Evolutionary conservation across 768 basidiomycete species (phyloP).

Genomic region (Tephrocybe sp.): DNA sequence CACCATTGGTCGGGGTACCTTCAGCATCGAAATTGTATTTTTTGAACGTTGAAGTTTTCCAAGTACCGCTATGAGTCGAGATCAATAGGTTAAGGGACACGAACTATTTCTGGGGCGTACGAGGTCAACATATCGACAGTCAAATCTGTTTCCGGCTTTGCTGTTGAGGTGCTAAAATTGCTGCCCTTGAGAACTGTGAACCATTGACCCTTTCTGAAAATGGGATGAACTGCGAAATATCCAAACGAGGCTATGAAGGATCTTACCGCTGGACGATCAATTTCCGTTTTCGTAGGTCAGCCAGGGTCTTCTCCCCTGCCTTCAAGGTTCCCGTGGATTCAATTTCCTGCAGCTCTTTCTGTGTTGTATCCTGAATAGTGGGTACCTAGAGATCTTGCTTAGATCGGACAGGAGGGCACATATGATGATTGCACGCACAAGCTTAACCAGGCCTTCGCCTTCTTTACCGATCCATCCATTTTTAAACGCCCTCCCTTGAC

Average conservation of each 20-base stretch:
- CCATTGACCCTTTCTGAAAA: slow-evolving; percentile 87
- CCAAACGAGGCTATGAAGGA: not conserved
- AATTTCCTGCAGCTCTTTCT: slow-evolving; percentile 71
- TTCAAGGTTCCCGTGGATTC: slow-evolving; percentile 67
- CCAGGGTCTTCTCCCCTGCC: slow-evolving; percentile 76
- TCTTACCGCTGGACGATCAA: slow-evolving; percentile 76
- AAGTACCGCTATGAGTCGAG: slow-evolving; percentile 64
- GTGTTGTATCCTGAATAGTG: slow-evolving; percentile 72
- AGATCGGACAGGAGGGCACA: slow-evolving; percentile 5
- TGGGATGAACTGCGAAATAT: slow-evolving; percentile 8
- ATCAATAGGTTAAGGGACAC: not conserved
- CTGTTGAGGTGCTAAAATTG: slow-evolving; percentile 85
- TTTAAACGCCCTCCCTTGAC: slow-evolving; percentile 95
- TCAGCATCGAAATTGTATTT: slow-evolving; percentile 99
- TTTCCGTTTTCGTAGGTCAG: slow-evolving; percentile 90
- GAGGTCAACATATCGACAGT: slow-evolving; percentile 93
- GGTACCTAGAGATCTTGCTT: slow-evolving; percentile 41
- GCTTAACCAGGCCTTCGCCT: slow-evolving; percentile 80
- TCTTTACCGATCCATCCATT: slow-evolving; percentile 96
- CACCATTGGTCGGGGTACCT: slow-evolving; percentile 84
- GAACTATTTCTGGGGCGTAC: slow-evolving; percentile 46
- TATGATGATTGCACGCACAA: slow-evolving; percentile 51
- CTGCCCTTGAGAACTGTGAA: slow-evolving; percentile 85
- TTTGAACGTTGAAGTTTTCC: slow-evolving; percentile 93
- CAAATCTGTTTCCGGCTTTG: slow-evolving; percentile 94